Conservation (phyloP, 164 flowering plant species). For the Tetracentron sinense region DNA sequence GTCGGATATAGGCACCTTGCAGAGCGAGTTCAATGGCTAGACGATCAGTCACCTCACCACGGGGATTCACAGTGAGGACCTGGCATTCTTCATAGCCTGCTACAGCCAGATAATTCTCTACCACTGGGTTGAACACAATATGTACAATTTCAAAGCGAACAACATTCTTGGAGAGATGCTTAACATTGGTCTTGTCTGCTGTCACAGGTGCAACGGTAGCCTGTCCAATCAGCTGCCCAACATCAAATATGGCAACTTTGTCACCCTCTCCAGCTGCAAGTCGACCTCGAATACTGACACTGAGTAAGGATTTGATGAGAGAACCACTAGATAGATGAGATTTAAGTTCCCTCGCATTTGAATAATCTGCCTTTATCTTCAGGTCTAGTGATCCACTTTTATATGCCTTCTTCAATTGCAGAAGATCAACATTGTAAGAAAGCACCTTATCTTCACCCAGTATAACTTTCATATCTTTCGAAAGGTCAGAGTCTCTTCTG, state of each 20-base stretch:
- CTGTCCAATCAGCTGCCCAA: conserved; percentile 94
- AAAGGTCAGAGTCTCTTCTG: conserved; percentile 57
- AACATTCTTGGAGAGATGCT: conserved; percentile 90
- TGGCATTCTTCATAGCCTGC: conserved; percentile 99
- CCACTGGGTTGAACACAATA: conserved; percentile 70
- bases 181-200: conserved; percentile 93
- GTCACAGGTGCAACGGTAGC: conserved; percentile 85
- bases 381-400: conserved; percentile 95
- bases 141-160: conserved; percentile 97
- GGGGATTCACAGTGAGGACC: conserved; percentile 79
- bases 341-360: conserved; percentile 89
- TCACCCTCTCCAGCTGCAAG: conserved; percentile 99
- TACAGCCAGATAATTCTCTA: conserved; percentile 92
- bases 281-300: conserved; percentile 84
- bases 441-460: conserved; percentile 71
- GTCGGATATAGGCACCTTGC: conserved; percentile 91
- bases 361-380: conserved; percentile 90
- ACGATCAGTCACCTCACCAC: conserved; percentile 97
- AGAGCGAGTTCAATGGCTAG: conserved; percentile 93
- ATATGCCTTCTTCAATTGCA: conserved; percentile 92
- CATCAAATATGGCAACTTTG: conserved; percentile 91
- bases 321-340: conserved; percentile 85
- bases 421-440: conserved; percentile 56
- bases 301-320: conserved; percentile 80
- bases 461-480: conserved; percentile 58